Percentiles rank a stretch among this genome's conserved stretches.
Conservation (phyloP, 805 yeast species). For the Ogataea ramenticola region DNA sequence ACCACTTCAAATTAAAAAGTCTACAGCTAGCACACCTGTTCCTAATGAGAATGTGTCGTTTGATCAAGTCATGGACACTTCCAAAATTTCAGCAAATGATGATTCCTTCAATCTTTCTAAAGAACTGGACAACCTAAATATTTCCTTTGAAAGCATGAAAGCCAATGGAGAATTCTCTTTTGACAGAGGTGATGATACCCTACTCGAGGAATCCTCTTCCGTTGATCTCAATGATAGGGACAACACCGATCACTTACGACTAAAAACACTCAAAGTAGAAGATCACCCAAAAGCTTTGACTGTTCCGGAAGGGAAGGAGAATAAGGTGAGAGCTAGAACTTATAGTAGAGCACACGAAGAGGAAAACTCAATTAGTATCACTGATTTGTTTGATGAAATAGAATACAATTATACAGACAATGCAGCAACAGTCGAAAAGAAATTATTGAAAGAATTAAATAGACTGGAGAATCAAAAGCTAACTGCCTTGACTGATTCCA, state of each 20-base stretch:
- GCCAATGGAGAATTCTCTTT: slow-evolving; percentile 24
- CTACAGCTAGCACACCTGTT: not conserved
- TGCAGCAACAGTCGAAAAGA: slow-evolving; percentile 47
- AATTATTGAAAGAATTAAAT: slow-evolving; percentile 52
- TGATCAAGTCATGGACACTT: not conserved
- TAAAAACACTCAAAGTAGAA: too few species aligned
- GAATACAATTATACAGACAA: slow-evolving; percentile 71
- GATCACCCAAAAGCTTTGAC: not conserved
- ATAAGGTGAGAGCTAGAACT: slow-evolving; percentile 20
- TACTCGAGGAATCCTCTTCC: slow-evolving; percentile 6
- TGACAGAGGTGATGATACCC: slow-evolving; percentile 25
- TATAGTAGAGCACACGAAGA: slow-evolving; percentile 20
- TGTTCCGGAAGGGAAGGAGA: too few species aligned
- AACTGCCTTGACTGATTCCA: slow-evolving; percentile 38
- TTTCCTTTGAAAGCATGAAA: slow-evolving; percentile 6
- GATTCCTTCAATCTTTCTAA: slow-evolving; percentile 1
- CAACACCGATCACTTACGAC: too few species aligned
- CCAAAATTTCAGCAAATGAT: not conserved
- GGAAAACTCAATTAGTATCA: slow-evolving; percentile 29
- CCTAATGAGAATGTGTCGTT: not conserved
- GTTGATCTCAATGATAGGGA: not conserved
- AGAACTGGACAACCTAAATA: slow-evolving; percentile 5
- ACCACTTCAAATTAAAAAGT: slow-evolving; percentile 7
- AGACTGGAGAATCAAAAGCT: slow-evolving; percentile 58
- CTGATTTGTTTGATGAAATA: slow-evolving; percentile 69